Conservation (phyloP, 225 moss, liverwort and hornwort species). For the Sphagnum tenellum region DNA sequence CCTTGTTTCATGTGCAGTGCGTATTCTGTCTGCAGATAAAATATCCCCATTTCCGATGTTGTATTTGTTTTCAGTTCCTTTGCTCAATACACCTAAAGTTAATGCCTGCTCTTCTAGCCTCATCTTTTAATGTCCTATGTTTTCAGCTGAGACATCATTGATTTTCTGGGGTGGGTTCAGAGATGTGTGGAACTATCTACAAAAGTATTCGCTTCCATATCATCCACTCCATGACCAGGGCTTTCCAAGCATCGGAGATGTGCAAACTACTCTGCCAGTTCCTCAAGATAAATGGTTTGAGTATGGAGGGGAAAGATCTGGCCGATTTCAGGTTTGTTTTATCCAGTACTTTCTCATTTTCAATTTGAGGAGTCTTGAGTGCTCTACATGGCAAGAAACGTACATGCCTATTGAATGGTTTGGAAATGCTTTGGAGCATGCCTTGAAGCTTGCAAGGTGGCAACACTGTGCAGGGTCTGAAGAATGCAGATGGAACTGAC, state of each 20-base stretch:
- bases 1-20: no score
- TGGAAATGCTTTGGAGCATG: no score
- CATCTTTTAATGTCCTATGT: neutral
- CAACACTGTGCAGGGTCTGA: slow-evolving; percentile 51
- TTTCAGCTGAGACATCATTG: neutral
- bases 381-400: no score
- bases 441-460: no score
- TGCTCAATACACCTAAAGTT: no score
- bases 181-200: slow-evolving; percentile 93
- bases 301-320: slow-evolving; percentile 90
- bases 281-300: slow-evolving; percentile 86
- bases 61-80: no score
- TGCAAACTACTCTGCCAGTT: slow-evolving; percentile 75
- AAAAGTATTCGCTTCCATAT: slow-evolving; percentile 69
- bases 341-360: neutral
- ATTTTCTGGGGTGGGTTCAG: slow-evolving; percentile 18
- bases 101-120: no score
- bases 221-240: slow-evolving; percentile 91
- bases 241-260: slow-evolving; percentile 96
- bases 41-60: no score
- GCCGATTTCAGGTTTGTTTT: slow-evolving; percentile 73
- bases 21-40: no score
- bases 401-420: no score
- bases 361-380: no score
- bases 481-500: slow-evolving; percentile 66